Base-by-base conservation (phyloP, 1,139 yeast genomes). In the Suhomyces chickasaworum region DNA sequence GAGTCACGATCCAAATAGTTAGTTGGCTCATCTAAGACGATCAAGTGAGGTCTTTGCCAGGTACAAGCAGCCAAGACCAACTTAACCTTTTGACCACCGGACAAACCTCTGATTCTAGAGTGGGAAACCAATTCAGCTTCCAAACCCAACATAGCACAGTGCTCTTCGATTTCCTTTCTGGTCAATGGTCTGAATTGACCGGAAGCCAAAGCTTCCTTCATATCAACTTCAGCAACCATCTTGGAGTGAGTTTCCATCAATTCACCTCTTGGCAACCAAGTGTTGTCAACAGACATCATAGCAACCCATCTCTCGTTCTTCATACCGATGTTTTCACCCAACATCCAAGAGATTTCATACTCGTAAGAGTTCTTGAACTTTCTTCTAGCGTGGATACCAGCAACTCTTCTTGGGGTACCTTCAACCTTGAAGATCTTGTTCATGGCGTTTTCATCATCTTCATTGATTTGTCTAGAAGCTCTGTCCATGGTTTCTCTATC, bases 401-500 rank as follows among this genome's bases (percentile, higher is more conserved):
- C 83, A 73, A 93, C 85, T 82, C 97, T 90, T 86, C 99, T 91
- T 76, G 89, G 90, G 59, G 98, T 84, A 77, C 97, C 97, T 77
- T 93, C 99, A 69, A 93, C 83, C 85, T 88, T 90, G 91, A 90
- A 93, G 78, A 93, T 86, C 85, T 91, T 93, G 93, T 91, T 90
- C 99, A 93, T 93, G 72, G 95, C 89, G 76, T 85, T 84, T 82
- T 91, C 97, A 79, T 93, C 99, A 65, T 82, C 80, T 80, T 93
- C 99, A 72, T 88, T 90, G 73, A 93, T 89, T 77, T 87, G 95
- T 84, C 99, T 89, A 75, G 95, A 89, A 73, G 99, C 99, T 83
- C 98, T 89, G 83, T 93, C 99, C 98, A 93, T 93, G 78, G 99
- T 93, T 83, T 93, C 99, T 83, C 99, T 89, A 78, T 93, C 99